phyloP scores from a whole-genome alignment of 148 eudicot genomes.

The Camellia granthamiana region DNA sequence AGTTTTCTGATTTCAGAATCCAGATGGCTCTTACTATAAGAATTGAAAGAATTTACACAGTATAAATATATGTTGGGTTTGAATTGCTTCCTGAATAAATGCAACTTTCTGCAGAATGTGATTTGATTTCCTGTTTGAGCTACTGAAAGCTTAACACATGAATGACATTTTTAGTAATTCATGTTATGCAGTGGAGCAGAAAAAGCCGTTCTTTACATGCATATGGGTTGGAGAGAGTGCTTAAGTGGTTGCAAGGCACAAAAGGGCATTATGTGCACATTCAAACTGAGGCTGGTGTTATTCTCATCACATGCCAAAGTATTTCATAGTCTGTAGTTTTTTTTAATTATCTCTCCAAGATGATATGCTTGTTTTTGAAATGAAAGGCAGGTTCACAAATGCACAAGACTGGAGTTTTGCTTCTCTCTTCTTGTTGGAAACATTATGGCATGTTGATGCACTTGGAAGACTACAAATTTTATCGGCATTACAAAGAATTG shows the following conservation, averaged over 20 bases:
- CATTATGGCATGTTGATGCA: conserved; percentile 65
- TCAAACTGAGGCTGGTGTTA: conserved; percentile 53
- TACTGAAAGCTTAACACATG: neutral
- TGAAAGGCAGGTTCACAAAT: conserved; percentile 41
- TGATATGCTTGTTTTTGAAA: neutral
- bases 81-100: neutral
- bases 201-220: conserved; percentile 71
- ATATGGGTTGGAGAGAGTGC: conserved; percentile 58
- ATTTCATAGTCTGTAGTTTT: neutral
- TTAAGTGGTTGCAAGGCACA: conserved; percentile 59
- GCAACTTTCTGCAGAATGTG: neutral
- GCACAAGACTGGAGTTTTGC: conserved; percentile 47
- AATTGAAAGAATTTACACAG: neutral
- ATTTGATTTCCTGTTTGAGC: neutral
- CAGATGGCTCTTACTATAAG: neutral
- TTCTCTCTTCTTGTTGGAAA: conserved; percentile 86
- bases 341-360: neutral
- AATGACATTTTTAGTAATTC: neutral
- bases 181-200: conserved; percentile 62
- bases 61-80: neutral
- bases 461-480: conserved; percentile 47
- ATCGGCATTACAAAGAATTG: conserved; percentile 41
- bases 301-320: conserved; percentile 8
- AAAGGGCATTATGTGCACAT: conserved; percentile 25
- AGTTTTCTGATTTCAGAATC: neutral